Evolutionary conservation across 139 green algal genomes (phyloP), one percentile per base, ranked within the genome.

Genomic region (Diplosphaera chodatii): DNA sequence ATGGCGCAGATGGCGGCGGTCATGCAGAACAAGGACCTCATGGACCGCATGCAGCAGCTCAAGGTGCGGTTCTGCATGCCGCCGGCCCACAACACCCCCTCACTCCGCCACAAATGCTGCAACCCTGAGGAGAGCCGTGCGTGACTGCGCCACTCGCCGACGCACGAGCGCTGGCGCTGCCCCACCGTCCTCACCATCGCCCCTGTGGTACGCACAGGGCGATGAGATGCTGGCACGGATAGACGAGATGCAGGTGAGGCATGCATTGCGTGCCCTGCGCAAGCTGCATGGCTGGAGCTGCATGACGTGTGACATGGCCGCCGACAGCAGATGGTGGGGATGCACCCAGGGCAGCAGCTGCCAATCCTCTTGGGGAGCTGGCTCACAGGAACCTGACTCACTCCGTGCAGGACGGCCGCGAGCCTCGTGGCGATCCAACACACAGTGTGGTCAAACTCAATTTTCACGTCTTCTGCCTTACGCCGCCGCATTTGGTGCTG

Each of bases 1-100:
- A 85, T 91, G 80, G 33, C 77, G 25, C 32, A 87, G 69, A 88
- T 86, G 77, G 70, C 41, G 48, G 21, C 40, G 0, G 30, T 79
- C 29, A 80, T 84, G 78, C 65, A 81, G 40, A 77, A 82, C 70
- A 68, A 76, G 4, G 69, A 63, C 13, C 48, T 82, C 32, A 69
- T 74, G 66, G 37, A 63, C 1, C 67, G 75, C 59, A 75, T 85
- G 63, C 22, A 55, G 1, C 18, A 72, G 32, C 77, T 82, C 22
- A 77, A 69, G 74, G 79, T 1, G 21, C 27, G 20, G 0, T 62
- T n/a, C 31, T 68, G 62, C 22, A 13, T 33, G 37, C 32, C 1
- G 1, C 1, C 18, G 25, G 34, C 10, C 23, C 20, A 29, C 37
- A 66, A 30, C 48, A n/a, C n/a, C n/a, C n/a, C n/a, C n/a, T n/a